Base-by-base conservation (phyloP, 768 basidiomycete species). In the Pleurotus ostreatus region DNA sequence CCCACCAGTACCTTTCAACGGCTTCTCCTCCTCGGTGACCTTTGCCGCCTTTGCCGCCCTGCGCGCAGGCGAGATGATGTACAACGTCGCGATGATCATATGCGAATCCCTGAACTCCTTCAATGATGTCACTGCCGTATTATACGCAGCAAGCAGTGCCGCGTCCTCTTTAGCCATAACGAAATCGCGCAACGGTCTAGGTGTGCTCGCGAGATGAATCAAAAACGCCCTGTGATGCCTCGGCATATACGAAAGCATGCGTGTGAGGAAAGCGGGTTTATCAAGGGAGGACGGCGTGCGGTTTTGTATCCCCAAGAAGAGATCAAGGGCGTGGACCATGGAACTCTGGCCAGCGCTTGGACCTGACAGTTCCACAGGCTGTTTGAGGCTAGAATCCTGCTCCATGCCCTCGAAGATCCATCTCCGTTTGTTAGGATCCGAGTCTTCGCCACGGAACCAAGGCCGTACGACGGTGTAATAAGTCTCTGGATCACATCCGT, bases 231-330 rank as follows among this genome's bases (percentile, higher is more conserved):
- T 83, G 64, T 94, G 92, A 60, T 86, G 83, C 5, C 82, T 79
- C 1, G 92, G 92, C 92, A 94, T 94, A 71, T 94, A 94, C 20
- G 73, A 71, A 59, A 86, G 80, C 91, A 93, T 92, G 34, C 87
- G 80, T 16, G 78, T 75, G 61, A 94, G 78, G 66, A 92, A 87
- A 3, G 83, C 68, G 11, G 67, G 64, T 44, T 68, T 64, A 13
- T 63, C 65, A 12, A 68, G 61, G 30, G 63, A 62, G 8, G 67
- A 58, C 6, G 51, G 39, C 5, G 68, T 61, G 43, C 45, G 54
- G n/a, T 55, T 55, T 18, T 55, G 43, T 20, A 90, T 74, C 11
- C 87, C 86, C 7, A 91, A 75, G 64, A 90, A 91, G 25, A 86
- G 73, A 59, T 89, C 89, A 9, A 91, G 70, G 4, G 83, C 81